Evolutionary conservation across 2,329 filamentous ascomycete species (phyloP).

Genomic region (Trichoderma sp.): DNA sequence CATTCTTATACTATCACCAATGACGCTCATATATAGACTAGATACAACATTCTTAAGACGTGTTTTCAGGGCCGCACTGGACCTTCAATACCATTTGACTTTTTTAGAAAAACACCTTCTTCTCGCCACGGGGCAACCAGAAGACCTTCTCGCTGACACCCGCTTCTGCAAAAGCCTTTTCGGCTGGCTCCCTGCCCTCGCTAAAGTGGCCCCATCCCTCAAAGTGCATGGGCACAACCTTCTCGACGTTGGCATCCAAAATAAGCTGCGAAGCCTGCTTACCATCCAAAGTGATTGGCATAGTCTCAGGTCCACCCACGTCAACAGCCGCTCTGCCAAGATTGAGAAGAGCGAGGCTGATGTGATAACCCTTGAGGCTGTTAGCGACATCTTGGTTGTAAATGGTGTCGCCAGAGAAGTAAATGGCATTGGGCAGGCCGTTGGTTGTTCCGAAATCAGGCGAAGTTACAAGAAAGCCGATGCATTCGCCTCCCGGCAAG

Average conservation of each 20-base stretch:
- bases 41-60: background rate
- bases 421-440: slow-evolving; percentile 47
- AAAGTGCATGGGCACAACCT: slow-evolving; percentile 50
- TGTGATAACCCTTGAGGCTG: slow-evolving; percentile 39
- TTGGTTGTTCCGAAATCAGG: slow-evolving; percentile 40
- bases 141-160: slow-evolving; percentile 37
- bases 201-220: slow-evolving; percentile 49
- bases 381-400: slow-evolving; percentile 43
- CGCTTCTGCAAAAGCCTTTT: slow-evolving; percentile 35
- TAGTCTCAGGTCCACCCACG: slow-evolving; percentile 25
- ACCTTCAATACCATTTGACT: background rate
- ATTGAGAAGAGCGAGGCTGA: slow-evolving; percentile 44
- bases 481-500: slow-evolving; percentile 46
- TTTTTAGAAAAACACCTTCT: slow-evolving; percentile 14
- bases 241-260: slow-evolving; percentile 41
- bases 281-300: slow-evolving; percentile 48
- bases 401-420: slow-evolving; percentile 52
- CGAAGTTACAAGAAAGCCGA: slow-evolving; percentile 45
- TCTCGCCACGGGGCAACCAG: slow-evolving; percentile 37
- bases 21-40: background rate
- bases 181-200: slow-evolving; percentile 33
- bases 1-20: background rate
- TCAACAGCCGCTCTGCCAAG: slow-evolving; percentile 39
- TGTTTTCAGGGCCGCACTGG: background rate
- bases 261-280: slow-evolving; percentile 42